Base-by-base conservation (phyloP, 495 filamentous ascomycete species). In the Tetracladium marchalianum region DNA sequence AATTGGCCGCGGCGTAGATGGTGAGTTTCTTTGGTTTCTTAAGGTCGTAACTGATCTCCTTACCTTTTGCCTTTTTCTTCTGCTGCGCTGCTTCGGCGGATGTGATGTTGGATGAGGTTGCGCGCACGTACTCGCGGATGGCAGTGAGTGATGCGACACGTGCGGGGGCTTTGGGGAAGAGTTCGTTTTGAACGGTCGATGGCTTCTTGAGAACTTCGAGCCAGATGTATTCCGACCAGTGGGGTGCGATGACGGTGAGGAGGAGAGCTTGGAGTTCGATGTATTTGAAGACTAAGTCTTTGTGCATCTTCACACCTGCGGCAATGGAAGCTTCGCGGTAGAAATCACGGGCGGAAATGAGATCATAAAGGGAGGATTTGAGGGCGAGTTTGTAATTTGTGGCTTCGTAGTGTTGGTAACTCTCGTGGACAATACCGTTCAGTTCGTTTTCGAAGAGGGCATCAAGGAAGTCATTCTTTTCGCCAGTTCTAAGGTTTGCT, bases 161-260 rank as follows among this genome's bases (percentile, higher is more conserved):
- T 34, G 77, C 72, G 1, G 85, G 79, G 0, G 85, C 77, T 18
- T 70, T 63, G 41, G 92, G 92, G 73, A 78, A 98, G 49, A 68
- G 66, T 18, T 81, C 86, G 52, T 77, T 78, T 68, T 96, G 90
- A 60, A 97, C 78, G 2, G 83, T 84, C 35, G 70, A 65, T 40
- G 70, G 51, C 68, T 94, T 83, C 49, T 79, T 73, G 47, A 98
- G 80, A 10, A 96, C 73, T 64, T 96, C 88, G 33, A 80, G 76
- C 85, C 87, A 97, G 57, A 98, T 77, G 61, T 93, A 85, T 55
- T 97, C 92, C 42, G 87, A 72, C 85, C 88, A 98, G 68, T 98
- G 92, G 42, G 92, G 92, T 9, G 90, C 83, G 51, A 92, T 81
- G 27, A 83, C 80, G 8, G 80, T 74, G 42, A 95, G 67, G 52